Conservation (phyloP, 1,284 basidiomycete genomes). For the Tilletiaria anomala region DNA sequence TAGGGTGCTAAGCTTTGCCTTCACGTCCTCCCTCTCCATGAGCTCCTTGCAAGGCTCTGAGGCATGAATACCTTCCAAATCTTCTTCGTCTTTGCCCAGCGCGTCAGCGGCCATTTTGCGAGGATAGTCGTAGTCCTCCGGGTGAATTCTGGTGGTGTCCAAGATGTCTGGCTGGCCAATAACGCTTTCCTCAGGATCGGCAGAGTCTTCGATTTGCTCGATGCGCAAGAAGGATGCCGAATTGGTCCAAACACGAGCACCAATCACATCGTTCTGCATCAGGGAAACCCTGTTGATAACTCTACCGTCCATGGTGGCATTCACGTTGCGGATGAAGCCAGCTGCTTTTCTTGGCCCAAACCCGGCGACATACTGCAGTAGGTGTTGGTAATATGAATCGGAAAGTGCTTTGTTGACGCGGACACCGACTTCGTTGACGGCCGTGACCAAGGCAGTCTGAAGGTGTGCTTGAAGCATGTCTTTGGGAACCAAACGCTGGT, state of each 20-base stretch:
- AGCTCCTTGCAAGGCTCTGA: slow-evolving; percentile 46
- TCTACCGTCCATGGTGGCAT: slow-evolving; percentile 23
- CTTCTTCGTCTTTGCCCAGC: slow-evolving; percentile 53
- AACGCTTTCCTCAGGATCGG: slow-evolving; percentile 53
- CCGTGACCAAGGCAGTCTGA: slow-evolving; percentile 75
- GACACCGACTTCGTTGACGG: slow-evolving; percentile 80
- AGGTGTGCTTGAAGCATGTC: slow-evolving; percentile 70
- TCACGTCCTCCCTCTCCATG: slow-evolving; percentile 67
- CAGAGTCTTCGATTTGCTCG: slow-evolving; percentile 43
- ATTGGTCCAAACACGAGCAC: slow-evolving; percentile 30
- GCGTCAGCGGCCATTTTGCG: slow-evolving; percentile 98
- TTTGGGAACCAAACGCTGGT: slow-evolving; percentile 56
- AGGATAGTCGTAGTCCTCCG: slow-evolving; percentile 96
- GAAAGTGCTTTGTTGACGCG: slow-evolving; percentile 84
- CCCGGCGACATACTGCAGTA: slow-evolving; percentile 81
- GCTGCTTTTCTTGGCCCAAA: slow-evolving; percentile 90
- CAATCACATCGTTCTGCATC: slow-evolving; percentile 17
- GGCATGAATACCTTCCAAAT: slow-evolving; percentile 28
- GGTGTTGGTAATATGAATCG: slow-evolving; percentile 69
- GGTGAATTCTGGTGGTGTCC: slow-evolving; percentile 90
- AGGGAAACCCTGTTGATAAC: slow-evolving; percentile 32
- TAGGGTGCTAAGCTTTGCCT: slow-evolving; percentile 71
- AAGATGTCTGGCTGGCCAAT: slow-evolving; percentile 65
- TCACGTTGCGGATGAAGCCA: slow-evolving; percentile 50
- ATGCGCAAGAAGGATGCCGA: slow-evolving; percentile 66